Evolutionary conservation across 768 basidiomycete genomes (phyloP), one percentile per base, ranked within the genome.

Genomic region (Leccinellum luteum): DNA sequence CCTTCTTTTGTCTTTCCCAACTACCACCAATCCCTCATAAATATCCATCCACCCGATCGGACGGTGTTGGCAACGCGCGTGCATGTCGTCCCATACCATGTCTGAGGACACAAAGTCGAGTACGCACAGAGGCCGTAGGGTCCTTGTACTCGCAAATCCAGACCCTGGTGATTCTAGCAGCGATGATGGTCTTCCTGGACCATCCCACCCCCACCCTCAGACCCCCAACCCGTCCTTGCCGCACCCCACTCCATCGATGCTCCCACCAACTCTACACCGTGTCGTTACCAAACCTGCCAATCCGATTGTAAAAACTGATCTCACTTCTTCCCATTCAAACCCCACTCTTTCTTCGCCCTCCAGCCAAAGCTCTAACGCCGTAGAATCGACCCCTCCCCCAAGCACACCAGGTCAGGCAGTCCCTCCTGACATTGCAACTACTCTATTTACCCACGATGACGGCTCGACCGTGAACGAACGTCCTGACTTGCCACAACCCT

Each of bases 301-400:
- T 17, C 59, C 70, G 28, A 74, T 74, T 0, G 69, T 79, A 43
- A 75, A 71, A 60, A 77, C 75, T 55, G 23, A 66, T 54, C 59
- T 60, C 60, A 68, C 67, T 65, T 69, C 75, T 66, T 75, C 79
- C 65, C 53, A 63, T 69, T 76, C 78, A 55, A 81, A 83, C 66
- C 85, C 82, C 52, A 76, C 84, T 41, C 79, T 84, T 50, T 87
- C 86, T 15, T 89, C 89, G 3, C 86, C 89, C 19, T 88, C 86
- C 53, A 85, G 80, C 64, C 80, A 84, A 48, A 82, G 81, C 65
- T 90, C 89, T 48, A 76, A 74, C 60, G 78, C 78, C 41, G 79
- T 83, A 50, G 86, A 87, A 59, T 81, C 85, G 3, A 85, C 86
- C n/a, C 86, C 89, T 56, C 86, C 87, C 4, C 87, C 87, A 27